Evolutionary conservation across 2,329 filamentous ascomycete genomes (phyloP), one percentile per base, ranked within the genome.

Genomic region (Phialophora verrucosa): DNA sequence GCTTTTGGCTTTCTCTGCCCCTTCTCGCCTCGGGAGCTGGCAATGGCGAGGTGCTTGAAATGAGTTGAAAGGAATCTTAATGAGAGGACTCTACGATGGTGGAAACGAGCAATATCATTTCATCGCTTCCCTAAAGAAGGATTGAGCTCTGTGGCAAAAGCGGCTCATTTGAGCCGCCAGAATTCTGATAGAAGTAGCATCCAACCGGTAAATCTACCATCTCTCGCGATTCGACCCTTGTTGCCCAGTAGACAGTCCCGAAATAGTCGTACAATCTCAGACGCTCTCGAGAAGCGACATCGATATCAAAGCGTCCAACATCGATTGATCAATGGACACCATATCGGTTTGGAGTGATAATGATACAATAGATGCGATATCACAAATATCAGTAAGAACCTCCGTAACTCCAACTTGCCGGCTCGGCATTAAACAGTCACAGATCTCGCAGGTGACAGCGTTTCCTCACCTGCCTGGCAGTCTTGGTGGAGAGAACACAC

Each of bases 401-500:
- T 12, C 54, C 23, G 11, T 32, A 54, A 59, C 64, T 47, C 59
- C 54, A 38, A 25, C 27, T 29, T 53, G 29, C 42, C 25, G n/a
- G 38, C n/a, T 27, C 59, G 31, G 23, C 59, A 11, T 23, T 44
- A 61, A 53, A 27, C 11, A 38, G 59, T 50, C 51, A 61, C 59
- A 61, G 35, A 23, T 53, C n/a, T 44, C 31, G 47, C 20, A 6
- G 47, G 35, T 38, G 31, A 35, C 11, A n/a, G 20, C 44, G 35
- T 35, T 23, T 44, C 14, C 44, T 59, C 44, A 44, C 61, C 25
- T 47, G 25, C 20, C 38, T 64, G 67, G 54, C 67, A 65, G 51
- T 67, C 38, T 69, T 55, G 35, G 63, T 50, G 55, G 56, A 54
- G 25, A 60, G 63, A 56, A 57, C 47, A 49, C 31, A 53, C 51